Conservation (phyloP, 129 eudicot genomes). For the Calendula officinalis region DNA sequence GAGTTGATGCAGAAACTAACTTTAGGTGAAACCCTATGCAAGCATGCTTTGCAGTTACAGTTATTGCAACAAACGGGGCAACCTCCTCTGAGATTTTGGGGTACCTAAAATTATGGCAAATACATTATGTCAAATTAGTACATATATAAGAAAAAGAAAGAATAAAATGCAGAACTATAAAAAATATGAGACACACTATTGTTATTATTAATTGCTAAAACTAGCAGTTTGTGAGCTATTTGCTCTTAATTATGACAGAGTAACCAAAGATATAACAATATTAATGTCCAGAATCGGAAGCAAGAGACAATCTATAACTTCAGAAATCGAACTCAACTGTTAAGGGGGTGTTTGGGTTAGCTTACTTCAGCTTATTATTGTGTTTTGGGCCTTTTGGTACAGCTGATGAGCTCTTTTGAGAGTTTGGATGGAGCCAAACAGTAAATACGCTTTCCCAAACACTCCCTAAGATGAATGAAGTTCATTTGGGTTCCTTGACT, state of each 20-base stretch:
- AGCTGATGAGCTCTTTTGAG: background rate
- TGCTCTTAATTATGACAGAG: background rate
- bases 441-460: no score
- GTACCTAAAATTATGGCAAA: constrained; percentile 5
- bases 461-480: no score
- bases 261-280: background rate
- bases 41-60: background rate
- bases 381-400: background rate
- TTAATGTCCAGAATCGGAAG: background rate
- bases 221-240: background rate
- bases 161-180: background rate
- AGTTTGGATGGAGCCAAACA: no score
- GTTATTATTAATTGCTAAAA: background rate
- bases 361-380: background rate
- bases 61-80: constrained; percentile 14
- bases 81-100: background rate
- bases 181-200: background rate
- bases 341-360: background rate
- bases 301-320: background rate
- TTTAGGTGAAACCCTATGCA: background rate
- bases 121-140: background rate
- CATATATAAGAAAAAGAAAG: background rate
- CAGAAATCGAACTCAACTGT: background rate
- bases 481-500: no score
- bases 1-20: background rate